Evolutionary conservation across 176 grass and related monocot genomes (phyloP).

Genomic region (Oryza officinalis): DNA sequence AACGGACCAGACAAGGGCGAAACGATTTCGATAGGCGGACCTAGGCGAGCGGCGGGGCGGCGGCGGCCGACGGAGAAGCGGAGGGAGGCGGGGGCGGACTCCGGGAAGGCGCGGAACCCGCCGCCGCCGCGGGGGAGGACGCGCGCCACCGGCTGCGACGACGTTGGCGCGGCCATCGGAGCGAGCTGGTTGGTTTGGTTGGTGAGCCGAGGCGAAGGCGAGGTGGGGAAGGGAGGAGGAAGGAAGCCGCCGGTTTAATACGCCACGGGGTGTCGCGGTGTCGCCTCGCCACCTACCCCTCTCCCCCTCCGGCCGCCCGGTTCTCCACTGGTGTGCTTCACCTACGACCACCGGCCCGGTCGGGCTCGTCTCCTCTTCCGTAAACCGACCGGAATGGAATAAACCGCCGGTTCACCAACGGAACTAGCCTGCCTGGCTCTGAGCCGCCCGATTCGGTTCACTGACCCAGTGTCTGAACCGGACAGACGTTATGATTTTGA

Average conservation of each 20-base stretch:
- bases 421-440: background rate
- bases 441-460: background rate
- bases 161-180: slow-evolving; percentile 50
- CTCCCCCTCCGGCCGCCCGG: slow-evolving; percentile 10
- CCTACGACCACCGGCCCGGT: slow-evolving; percentile 1
- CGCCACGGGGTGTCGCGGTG: slow-evolving; percentile 19
- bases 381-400: background rate
- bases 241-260: slow-evolving; percentile 32
- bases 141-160: slow-evolving; percentile 48
- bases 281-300: slow-evolving; percentile 49
- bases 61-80: slow-evolving; percentile 67
- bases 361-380: background rate
- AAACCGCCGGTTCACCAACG: background rate
- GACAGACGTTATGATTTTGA: background rate
- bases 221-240: slow-evolving; percentile 21
- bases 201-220: slow-evolving; percentile 21
- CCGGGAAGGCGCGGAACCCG: slow-evolving; percentile 33
- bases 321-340: too few species aligned
- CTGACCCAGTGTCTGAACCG: background rate
- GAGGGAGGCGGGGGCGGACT: slow-evolving; percentile 49
- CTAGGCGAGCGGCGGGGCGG: slow-evolving; percentile 43
- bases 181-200: slow-evolving; percentile 25
- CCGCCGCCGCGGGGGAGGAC: slow-evolving; percentile 29
- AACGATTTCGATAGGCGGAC: slow-evolving; percentile 13
- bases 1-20: background rate